Evolutionary conservation across 179 eudicot genomes (phyloP).

Genomic region (Silene coronaria): DNA sequence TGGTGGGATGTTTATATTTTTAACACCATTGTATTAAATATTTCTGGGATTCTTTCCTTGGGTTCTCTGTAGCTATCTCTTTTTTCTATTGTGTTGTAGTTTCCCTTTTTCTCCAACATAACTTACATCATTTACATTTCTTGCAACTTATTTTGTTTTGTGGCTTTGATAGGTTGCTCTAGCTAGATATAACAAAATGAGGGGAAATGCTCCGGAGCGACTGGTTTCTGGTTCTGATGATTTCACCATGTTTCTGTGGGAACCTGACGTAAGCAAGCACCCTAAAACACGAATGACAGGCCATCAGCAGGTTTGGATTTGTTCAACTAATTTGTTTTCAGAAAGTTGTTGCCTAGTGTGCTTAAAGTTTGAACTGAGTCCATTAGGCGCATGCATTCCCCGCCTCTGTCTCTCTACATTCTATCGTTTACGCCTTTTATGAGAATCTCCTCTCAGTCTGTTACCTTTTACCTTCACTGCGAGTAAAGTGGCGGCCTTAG

Average conservation of each 20-base stretch:
- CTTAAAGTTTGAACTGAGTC: background rate
- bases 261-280: slow-evolving; percentile 79
- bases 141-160: background rate
- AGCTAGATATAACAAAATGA: slow-evolving; percentile 75
- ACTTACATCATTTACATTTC: background rate
- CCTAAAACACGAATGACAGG: slow-evolving; percentile 97
- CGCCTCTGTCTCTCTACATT: background rate
- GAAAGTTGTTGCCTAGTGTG: background rate
- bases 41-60: background rate
- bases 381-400: background rate
- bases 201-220: slow-evolving; percentile 83
- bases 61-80: background rate
- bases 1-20: too few species aligned
- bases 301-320: slow-evolving; percentile 72
- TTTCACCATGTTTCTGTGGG: slow-evolving; percentile 96
- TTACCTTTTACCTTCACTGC: too few species aligned
- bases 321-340: background rate
- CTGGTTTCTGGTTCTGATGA: slow-evolving; percentile 98
- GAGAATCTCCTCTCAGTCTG: background rate
- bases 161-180: slow-evolving; percentile 52
- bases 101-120: background rate
- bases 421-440: background rate
- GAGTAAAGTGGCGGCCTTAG: too few species aligned
- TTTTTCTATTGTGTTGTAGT: background rate
- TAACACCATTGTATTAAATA: background rate